phyloP scores from a whole-genome alignment of 164 flowering plant genomes.

The Chimonanthus salicifolius region DNA sequence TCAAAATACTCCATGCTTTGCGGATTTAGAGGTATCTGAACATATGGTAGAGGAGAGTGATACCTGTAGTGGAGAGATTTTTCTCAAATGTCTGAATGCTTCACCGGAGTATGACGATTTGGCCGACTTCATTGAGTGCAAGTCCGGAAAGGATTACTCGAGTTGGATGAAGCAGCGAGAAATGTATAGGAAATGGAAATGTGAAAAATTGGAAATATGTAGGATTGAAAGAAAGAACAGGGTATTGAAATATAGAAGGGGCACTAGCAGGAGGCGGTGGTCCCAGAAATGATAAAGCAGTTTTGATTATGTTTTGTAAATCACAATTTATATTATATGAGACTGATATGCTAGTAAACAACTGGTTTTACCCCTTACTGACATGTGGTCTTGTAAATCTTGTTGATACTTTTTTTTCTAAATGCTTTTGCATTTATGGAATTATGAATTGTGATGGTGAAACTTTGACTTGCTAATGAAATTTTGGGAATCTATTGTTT shows the following conservation, averaged over 20 bases:
- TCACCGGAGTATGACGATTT: conserved; percentile 49
- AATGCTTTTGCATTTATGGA: no score
- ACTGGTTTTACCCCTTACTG: no score
- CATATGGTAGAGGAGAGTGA: conserved; percentile 25
- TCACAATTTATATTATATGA: no score
- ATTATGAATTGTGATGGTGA: no score
- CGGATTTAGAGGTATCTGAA: conserved; percentile 4
- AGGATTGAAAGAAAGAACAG: conserved; percentile 28
- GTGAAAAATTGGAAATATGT: conserved; percentile 19
- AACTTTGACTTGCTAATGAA: no score
- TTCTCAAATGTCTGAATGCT: conserved; percentile 28
- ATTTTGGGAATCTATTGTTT: no score
- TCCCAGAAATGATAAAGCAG: no score
- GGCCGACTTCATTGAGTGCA: conserved; percentile 63
- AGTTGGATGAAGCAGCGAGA: conserved; percentile 47
- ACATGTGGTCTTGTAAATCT: no score
- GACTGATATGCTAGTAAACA: no score
- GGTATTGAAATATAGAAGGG: conserved; percentile 14
- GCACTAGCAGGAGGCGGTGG: background rate
- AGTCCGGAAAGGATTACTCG: conserved; percentile 60
- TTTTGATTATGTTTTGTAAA: no score
- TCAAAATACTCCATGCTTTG: background rate
- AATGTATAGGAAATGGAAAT: conserved; percentile 38
- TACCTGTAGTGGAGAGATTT: conserved; percentile 49
- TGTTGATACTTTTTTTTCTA: no score